These are phyloP conservation scores for Ceratorhiza oryzae-sativae DNA, from an alignment of 1,284 basidiomycete genomes.

Conservation along the genomic window DNA sequence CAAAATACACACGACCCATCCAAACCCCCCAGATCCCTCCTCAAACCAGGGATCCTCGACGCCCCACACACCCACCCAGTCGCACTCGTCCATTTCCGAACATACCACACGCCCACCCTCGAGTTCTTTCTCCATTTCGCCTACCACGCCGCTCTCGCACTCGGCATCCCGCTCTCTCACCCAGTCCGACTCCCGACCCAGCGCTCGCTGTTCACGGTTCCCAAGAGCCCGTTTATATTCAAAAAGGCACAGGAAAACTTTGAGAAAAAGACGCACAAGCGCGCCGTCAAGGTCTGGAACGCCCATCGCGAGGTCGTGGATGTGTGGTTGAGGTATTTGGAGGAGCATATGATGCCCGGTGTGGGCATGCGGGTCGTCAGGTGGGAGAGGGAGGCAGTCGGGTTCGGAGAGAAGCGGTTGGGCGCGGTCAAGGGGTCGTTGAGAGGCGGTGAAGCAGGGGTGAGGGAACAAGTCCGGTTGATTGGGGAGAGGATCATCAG, in stretches of 20 bases:
- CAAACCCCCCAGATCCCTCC: slow-evolving; percentile 39
- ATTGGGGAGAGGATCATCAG: slow-evolving; percentile 42
- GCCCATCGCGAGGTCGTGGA: slow-evolving; percentile 81
- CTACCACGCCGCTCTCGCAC: slow-evolving; percentile 79
- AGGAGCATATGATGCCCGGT: slow-evolving; percentile 79
- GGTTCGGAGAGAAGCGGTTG: slow-evolving; percentile 62
- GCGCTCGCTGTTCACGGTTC: slow-evolving; percentile 86
- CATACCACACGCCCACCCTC: slow-evolving; percentile 71
- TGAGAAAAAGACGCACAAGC: slow-evolving; percentile 81
- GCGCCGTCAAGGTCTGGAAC: slow-evolving; percentile 91
- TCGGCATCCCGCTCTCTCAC: slow-evolving; percentile 82
- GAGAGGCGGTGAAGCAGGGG: slow-evolving; percentile 45
- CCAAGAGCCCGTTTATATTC: slow-evolving; percentile 86
- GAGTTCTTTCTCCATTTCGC: slow-evolving; percentile 87
- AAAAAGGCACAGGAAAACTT: slow-evolving; percentile 99
- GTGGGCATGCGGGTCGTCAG: slow-evolving; percentile 85
- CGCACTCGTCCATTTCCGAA: slow-evolving; percentile 83
- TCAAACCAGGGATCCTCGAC: slow-evolving; percentile 53
- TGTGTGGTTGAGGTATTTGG: slow-evolving; percentile 82
- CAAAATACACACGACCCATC: slow-evolving; percentile 12
- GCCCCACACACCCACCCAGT: slow-evolving; percentile 78
- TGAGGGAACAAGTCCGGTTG: slow-evolving; percentile 37
- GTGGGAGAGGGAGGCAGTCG: slow-evolving; percentile 76
- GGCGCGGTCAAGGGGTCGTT: slow-evolving; percentile 46
- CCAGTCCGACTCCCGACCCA: slow-evolving; percentile 77